These are phyloP conservation scores for Trypanosoma theileri DNA, from an alignment of 208 protist genomes.

Conservation along the genomic window DNA sequence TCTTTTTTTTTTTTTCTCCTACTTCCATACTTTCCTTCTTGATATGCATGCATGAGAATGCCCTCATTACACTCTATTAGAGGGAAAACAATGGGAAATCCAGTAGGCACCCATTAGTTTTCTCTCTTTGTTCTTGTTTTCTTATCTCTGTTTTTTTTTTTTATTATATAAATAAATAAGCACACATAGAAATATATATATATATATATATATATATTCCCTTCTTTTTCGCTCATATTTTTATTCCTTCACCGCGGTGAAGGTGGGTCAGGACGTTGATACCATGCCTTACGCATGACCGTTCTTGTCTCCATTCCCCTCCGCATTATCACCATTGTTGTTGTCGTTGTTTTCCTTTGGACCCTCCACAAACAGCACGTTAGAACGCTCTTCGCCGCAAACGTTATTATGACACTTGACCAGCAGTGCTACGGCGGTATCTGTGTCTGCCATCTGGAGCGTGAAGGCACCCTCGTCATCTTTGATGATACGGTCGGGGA, in stretches of 20 bases:
- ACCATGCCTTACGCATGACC: not conserved
- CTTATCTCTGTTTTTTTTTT: not conserved
- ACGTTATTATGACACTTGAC: conserved; percentile 80
- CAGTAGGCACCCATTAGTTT: not conserved
- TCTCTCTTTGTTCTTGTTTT: not conserved
- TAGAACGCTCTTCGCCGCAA: conserved; percentile 85
- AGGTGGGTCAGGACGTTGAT: not conserved
- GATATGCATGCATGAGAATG: conserved; percentile 2
- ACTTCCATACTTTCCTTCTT: too few relatives aligned
- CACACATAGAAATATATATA: not conserved
- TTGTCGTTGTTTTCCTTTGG: conserved; percentile 35
- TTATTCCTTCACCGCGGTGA: not conserved
- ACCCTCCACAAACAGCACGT: conserved; percentile 86
- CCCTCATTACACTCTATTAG: not conserved
- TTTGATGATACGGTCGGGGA: conserved; percentile 69
- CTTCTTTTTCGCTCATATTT: not conserved
- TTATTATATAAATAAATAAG: not conserved
- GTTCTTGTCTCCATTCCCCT: conserved; percentile 8
- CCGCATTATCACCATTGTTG: conserved; percentile 8
- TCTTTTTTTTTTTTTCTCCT: conserved; percentile 18
- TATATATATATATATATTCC: not conserved
- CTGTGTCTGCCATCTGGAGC: conserved; percentile 61
- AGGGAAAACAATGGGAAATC: conserved; percentile 8
- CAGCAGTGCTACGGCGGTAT: conserved; percentile 79
- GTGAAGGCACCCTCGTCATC: conserved; percentile 75